phyloP scores from a whole-genome alignment of 2,329 filamentous ascomycete species.

The Purpureocillium takamizusanense region DNA sequence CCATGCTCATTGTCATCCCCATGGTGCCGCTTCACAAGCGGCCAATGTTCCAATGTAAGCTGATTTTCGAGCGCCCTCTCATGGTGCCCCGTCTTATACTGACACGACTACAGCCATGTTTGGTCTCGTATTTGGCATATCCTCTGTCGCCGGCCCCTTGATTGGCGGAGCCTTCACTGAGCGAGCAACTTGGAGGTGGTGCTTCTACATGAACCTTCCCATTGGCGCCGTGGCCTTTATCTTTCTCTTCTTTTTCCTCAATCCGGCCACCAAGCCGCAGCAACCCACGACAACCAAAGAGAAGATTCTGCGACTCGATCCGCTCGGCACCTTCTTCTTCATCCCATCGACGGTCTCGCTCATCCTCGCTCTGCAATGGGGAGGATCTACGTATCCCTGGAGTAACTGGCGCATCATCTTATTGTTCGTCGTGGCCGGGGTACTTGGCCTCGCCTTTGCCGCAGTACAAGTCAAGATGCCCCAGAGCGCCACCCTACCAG shows the following conservation, averaged over 20 bases:
- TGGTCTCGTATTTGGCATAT: constrained; percentile 44
- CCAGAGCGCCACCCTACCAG: constrained; percentile 47
- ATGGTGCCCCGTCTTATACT: too few species aligned
- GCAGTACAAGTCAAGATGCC: constrained; percentile 43
- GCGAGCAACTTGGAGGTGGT: constrained; percentile 43
- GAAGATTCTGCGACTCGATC: constrained; percentile 46
- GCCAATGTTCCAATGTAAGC: constrained; percentile 43
- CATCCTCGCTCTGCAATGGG: constrained; percentile 56
- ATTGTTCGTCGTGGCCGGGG: constrained; percentile 41
- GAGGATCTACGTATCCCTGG: constrained; percentile 45
- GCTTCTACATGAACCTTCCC: constrained; percentile 51
- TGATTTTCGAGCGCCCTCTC: too few species aligned
- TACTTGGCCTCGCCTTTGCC: constrained; percentile 37
- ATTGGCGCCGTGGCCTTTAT: constrained; percentile 41
- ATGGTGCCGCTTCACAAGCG: constrained; percentile 52
- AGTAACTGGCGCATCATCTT: constrained; percentile 41
- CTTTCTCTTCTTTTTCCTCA: constrained; percentile 39
- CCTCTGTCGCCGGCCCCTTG: constrained; percentile 43
- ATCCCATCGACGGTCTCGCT: constrained; percentile 51
- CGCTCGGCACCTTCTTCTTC: constrained; percentile 50
- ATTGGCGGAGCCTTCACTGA: constrained; percentile 45
- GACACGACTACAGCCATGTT: constrained; percentile 28
- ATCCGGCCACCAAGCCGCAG: constrained; percentile 24
- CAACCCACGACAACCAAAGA: constrained; percentile 22
- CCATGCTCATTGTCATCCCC: constrained; percentile 46